A percentile compares a stretch with the other conserved stretches of the same genome.
These are phyloP conservation scores for Acanthamoeba healyi DNA, from an alignment of 208 protist genomes.

Conservation along the genomic window DNA sequence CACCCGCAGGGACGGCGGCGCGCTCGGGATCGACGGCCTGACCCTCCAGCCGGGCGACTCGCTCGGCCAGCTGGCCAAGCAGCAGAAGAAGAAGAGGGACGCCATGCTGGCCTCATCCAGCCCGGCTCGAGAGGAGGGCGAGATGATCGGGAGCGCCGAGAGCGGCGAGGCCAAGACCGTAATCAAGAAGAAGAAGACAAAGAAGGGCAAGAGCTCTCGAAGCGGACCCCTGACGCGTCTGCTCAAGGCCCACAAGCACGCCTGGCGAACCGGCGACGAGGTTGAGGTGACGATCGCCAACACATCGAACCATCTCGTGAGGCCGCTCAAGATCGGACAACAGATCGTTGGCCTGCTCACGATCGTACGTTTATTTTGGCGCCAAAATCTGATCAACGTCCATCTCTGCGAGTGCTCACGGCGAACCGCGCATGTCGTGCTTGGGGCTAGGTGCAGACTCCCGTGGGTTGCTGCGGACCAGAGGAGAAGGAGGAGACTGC, in stretches of 20 bases:
- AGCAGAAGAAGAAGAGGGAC: background rate
- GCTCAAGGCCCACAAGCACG: slow-evolving; percentile 11
- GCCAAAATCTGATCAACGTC: background rate
- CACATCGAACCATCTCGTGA: background rate
- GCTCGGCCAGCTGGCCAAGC: background rate
- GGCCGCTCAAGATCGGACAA: background rate
- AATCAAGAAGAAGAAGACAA: slow-evolving; percentile 3
- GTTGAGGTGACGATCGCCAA: background rate
- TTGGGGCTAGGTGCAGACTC: background rate
- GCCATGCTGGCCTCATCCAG: background rate
- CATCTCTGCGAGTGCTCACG: no score
- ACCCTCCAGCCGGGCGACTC: background rate
- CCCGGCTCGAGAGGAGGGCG: background rate
- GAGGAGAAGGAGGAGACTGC: background rate
- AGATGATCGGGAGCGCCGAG: background rate
- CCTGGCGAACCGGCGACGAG: slow-evolving; percentile 32
- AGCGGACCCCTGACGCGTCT: background rate
- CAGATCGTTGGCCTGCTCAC: slow-evolving; percentile 18
- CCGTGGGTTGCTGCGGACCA: background rate
- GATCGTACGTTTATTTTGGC: background rate
- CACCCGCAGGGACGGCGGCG: background rate
- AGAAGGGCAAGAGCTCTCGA: background rate
- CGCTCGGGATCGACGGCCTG: background rate
- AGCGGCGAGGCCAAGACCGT: background rate
- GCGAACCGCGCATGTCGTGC: background rate